Evolutionary conservation across 2,329 filamentous ascomycete species (phyloP), one percentile per base, ranked within the genome.

Genomic region (Colletotrichum aenigma): DNA sequence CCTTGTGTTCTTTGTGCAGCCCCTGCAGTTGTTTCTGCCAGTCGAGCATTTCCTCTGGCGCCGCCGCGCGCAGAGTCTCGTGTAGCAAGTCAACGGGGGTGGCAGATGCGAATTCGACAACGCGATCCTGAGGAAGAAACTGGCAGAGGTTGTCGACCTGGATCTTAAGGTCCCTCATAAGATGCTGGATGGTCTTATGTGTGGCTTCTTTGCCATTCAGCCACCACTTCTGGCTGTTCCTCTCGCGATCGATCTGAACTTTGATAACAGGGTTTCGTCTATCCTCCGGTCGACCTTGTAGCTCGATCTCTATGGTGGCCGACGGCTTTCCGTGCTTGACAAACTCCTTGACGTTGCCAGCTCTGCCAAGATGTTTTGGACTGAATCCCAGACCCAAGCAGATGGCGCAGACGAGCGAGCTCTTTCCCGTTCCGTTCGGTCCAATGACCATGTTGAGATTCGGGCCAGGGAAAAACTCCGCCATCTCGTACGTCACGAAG

Each of bases 61-160:
- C 97, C 8, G 96, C 96, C 38, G 97, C 97, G 81, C 96, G 92
- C 77, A 98, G 93, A 0, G 97, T 99, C 80, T 97, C 95, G 75
- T 93, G 90, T 1, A 99, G 89, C 24, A 98, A 90, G 60, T 97
- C 94, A 15, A 98, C 88, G 0, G 96, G 94, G 10, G 92, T 94
- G 79, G 98, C 91, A 7, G 91, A 94, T 7, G 97, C 95, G 82
- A 99, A 99, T 81, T 98, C 96, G 28, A 96, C 95, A 2, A 99
- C 97, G 79, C 96, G 94, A 82, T 99, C 97, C 84, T 99, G 97
- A 0, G 97, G 97, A 60, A 99, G 87, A 80, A 99, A 99, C 83
- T 99, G 97, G 83, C 97, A 99, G 3, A 99, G 89, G 79, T 99
- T 99, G 87, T 99, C 97, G 78, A 98, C 95, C 84, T 99, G 97